Base-by-base conservation (phyloP, 805 yeast species). In the Saturnispora dispora region DNA sequence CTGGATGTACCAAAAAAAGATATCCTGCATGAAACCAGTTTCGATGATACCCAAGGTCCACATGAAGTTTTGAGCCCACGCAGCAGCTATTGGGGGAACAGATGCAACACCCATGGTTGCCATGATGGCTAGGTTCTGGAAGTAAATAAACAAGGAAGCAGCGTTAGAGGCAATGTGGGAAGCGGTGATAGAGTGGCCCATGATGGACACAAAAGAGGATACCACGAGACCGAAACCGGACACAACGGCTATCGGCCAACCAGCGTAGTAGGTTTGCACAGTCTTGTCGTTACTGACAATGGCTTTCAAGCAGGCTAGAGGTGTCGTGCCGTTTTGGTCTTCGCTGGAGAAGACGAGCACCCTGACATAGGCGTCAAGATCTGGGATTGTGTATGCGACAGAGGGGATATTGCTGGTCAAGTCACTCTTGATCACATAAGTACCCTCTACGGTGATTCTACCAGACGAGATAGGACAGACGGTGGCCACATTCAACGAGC, bases 111-210 rank as follows among this genome's bases (percentile, higher is more conserved):
- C 96, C 89, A 89, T 84, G 96, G 93, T 90, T 17, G 96, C 79
- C 18, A 91, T 84, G 53, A 91, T 82, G 20, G 97, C 96, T 59
- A 93, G 74, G 52, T 86, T 81, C 72, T 93, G 99, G 78, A 91
- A 93, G 69, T 93, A 93, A 50, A 89, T 81, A 69, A 93, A 93
- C 55, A 93, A 73, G 1, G 97, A 87, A 63, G 91, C 83, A 17
- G 96, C 84, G 71, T 93, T 93, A 18, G 96, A 85, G n/a, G 97
- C 96, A 63, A 93, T 89, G 65, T 93, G 98, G 3, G 96, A 90
- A 2, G 99, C 96, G 1, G 97, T 91, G 54, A 83, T 81, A 18
- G 93, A 82, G 65, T 90, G 93, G 10, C 98, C 97, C 57, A 85
- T 75, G 40, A 89, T 81, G 0, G 96, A 87, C 35, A 88, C 81